Evolutionary conservation across 345 rosid species (phyloP), one percentile per base, ranked within the genome.

Genomic region (Reutealis trisperma): DNA sequence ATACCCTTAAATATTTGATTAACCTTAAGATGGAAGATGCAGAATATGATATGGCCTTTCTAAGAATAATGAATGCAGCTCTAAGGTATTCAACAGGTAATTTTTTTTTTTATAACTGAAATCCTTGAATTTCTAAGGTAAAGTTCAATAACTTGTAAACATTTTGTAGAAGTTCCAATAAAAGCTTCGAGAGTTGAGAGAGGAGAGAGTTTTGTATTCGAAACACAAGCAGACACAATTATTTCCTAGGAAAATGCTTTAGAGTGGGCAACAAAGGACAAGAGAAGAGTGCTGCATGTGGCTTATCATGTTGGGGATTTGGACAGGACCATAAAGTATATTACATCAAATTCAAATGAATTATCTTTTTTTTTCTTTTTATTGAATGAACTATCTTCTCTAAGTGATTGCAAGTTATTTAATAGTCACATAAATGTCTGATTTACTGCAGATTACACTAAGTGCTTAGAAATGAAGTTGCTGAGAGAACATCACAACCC

Each of bases 251-350:
- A 93, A 27, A 90, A 82, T 84, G 78, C 84, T 52, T 76, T 92
- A 13, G 85, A 78, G 63, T 78, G 81, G 85, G 82, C 75, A 13
- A 82, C 75, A 77, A 85, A 84, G 78, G 99, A 96, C 71, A 92
- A 92, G 72, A 89, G 99, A 75, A 87, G 98, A 85, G 81, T 96
- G 94, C 89, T 93, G 55, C 98, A 96, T 85, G 99, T 91, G 51
- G 98, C 93, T 81, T 96, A 96, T 82, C 98, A 98, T 18, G 99
- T 96, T 67, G 99, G 97, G 57, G 98, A 96, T 83, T 73, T 96
- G 86, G 99, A 96, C 79, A 83, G 92, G 76, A 96, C 99, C 19
- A 90, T 96, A 44, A 96, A 96, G 99, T 96, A 87, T 54, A 62
- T 62, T 22, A 1, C n/a, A n/a, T n/a, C n/a, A n/a, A n/a, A n/a